Base-by-base conservation (phyloP, 805 yeast species). In the Ogataea nitratoaversa region DNA sequence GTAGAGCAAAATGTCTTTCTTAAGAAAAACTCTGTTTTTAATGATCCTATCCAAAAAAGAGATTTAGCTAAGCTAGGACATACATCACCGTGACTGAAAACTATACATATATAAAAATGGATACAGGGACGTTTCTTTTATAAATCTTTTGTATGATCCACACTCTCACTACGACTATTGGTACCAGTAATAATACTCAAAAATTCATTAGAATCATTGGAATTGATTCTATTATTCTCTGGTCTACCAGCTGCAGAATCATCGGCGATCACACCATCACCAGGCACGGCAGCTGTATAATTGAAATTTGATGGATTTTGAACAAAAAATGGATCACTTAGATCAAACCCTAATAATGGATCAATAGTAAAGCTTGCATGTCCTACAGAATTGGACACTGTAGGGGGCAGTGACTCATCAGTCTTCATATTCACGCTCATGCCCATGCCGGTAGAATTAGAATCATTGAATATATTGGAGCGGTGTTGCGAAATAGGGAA, bases 301-400 rank as follows among this genome's bases (percentile, higher is more conserved):
- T 72, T 72, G 39, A 71, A 56, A 45, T 70, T 71, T 33, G 63
- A 71, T 3, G 78, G 77, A 47, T 71, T 71, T 14, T 72, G 71
- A 34, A 73, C 61, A 68, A 74, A 72, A 45, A 74, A 74, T 6
- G 79, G 79, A 52, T 74, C 80, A 35, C 60, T 62, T 29, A 71
- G 50, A 41, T 59, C 59, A 47, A 70, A 65, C 8, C 77, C 73
- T 19, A 66, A 50, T 37, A 67, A 54, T 18, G 65, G 65, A 34
- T 70, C 67, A 18, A 66, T 52, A 12, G 57, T 42, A 32, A 45
- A 46, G 14, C 40, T 39, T 20, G 40, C 40, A 5, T 43, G 35
- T 25, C 32, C 22, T 40, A 8, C 41, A 37, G 8, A n/a, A n/a
- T n/a, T n/a, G n/a, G n/a, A n/a, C n/a, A n/a, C n/a, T n/a, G n/a